Evolutionary conservation across 306 rosid genomes (phyloP).

Genomic region (Luffa acutangula): DNA sequence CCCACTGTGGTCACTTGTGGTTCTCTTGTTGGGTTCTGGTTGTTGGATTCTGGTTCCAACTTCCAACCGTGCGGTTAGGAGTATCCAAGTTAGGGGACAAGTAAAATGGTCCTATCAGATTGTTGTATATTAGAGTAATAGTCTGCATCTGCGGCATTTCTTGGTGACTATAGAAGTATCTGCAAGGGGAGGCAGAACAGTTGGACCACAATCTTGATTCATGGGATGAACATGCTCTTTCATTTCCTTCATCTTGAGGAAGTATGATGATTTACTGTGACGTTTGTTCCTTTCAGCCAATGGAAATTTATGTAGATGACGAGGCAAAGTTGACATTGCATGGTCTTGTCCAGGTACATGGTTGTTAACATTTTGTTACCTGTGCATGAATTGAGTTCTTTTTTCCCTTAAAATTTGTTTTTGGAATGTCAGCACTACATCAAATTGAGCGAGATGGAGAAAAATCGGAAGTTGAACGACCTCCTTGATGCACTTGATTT

Average conservation of each 20-base stretch:
- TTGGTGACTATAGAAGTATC: constrained; percentile 35
- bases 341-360: constrained; percentile 86
- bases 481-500: constrained; percentile 97
- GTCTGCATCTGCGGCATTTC: constrained; percentile 39
- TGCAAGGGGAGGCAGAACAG: constrained; percentile 51
- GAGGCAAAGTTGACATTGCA: constrained; percentile 98
- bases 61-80: not conserved
- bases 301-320: constrained; percentile 99
- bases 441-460: constrained; percentile 90
- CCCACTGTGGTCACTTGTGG: constrained; percentile 8
- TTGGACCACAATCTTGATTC: constrained; percentile 60
- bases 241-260: constrained; percentile 84
- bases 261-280: constrained; percentile 81
- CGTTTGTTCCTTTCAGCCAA: constrained; percentile 99
- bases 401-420: not conserved
- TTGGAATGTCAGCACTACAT: constrained; percentile 80
- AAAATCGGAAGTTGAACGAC: constrained; percentile 91
- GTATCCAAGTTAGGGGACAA: constrained; percentile 3
- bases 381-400: not conserved
- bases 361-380: not conserved
- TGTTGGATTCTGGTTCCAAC: constrained; percentile 13
- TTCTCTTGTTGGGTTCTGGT: not conserved
- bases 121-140: constrained; percentile 25
- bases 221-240: constrained; percentile 74
- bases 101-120: not conserved